Evolutionary conservation across 768 basidiomycete genomes (phyloP).

Genomic region (Leccinum ochraceum): DNA sequence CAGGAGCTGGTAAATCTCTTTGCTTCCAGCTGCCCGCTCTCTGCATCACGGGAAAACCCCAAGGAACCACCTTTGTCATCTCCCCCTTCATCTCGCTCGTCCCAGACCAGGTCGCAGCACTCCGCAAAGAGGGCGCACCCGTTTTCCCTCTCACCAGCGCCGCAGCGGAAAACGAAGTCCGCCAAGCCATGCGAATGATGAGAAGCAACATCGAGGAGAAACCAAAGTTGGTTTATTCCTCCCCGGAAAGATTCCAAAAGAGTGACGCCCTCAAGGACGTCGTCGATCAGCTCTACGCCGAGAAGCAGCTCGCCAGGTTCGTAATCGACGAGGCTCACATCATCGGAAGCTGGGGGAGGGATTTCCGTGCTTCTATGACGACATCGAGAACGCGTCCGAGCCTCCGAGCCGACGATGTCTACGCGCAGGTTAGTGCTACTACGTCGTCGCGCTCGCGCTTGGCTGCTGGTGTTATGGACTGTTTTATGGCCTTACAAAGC

Average conservation of each 20-base stretch:
- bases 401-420: no score
- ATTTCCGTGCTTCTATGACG: slow-evolving; percentile 69
- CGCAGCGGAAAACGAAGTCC: slow-evolving; percentile 41
- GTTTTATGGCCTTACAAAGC: no score
- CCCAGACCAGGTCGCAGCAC: slow-evolving; percentile 78
- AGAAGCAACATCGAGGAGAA: slow-evolving; percentile 39
- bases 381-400: no score
- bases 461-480: no score
- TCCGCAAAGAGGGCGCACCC: slow-evolving; percentile 64
- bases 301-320: slow-evolving; percentile 73
- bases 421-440: no score
- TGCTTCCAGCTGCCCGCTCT: slow-evolving; percentile 92
- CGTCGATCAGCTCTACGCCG: slow-evolving; percentile 55
- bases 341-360: slow-evolving; percentile 91
- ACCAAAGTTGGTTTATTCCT: slow-evolving; percentile 80
- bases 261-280: slow-evolving; percentile 56
- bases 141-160: slow-evolving; percentile 71
- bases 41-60: slow-evolving; percentile 66
- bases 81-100: slow-evolving; percentile 89
- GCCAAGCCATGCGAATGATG: slow-evolving; percentile 45
- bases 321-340: slow-evolving; percentile 98
- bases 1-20: slow-evolving; percentile 89
- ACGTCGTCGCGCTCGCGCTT: no score
- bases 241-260: slow-evolving; percentile 84
- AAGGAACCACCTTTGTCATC: slow-evolving; percentile 86